Evolutionary conservation across 2,329 filamentous ascomycete genomes (phyloP).

Genomic region (Neopestalotiopsis sp.): DNA sequence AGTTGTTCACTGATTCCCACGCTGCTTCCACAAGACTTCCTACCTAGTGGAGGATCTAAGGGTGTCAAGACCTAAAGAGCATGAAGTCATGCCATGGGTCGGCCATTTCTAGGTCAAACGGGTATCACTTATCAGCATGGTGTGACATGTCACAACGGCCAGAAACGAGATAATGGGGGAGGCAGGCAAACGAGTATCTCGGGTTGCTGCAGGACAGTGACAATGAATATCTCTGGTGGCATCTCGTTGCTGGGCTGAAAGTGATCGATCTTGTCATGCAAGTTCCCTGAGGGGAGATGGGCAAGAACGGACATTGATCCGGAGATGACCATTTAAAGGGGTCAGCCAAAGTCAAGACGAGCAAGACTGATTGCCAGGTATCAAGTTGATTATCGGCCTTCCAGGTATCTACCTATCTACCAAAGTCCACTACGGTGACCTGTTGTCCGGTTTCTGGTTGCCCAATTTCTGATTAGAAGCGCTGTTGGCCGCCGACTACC

Average conservation of each 20-base stretch:
- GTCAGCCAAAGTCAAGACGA: not conserved
- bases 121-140: not conserved
- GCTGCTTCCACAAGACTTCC: not conserved
- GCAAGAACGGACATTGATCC: not conserved
- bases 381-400: too few relatives aligned
- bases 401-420: too few relatives aligned
- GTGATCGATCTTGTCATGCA: not conserved
- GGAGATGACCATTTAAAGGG: not conserved
- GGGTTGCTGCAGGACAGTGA: not conserved
- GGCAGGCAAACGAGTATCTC: not conserved
- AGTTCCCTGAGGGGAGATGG: not conserved
- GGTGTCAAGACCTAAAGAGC: not conserved
- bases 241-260: not conserved
- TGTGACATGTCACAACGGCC: not conserved
- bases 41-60: not conserved
- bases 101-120: not conserved
- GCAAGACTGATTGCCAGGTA: too few relatives aligned
- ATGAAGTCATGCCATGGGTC: not conserved
- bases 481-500: too few relatives aligned
- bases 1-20: too few relatives aligned
- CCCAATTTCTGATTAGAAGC: too few relatives aligned
- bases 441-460: too few relatives aligned
- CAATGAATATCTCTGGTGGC: not conserved
- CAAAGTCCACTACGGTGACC: too few relatives aligned
- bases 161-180: not conserved